Evolutionary conservation across 2,329 filamentous ascomycete genomes (phyloP), one percentile per base, ranked within the genome.

Genomic region (Aspergillus neotritici): DNA sequence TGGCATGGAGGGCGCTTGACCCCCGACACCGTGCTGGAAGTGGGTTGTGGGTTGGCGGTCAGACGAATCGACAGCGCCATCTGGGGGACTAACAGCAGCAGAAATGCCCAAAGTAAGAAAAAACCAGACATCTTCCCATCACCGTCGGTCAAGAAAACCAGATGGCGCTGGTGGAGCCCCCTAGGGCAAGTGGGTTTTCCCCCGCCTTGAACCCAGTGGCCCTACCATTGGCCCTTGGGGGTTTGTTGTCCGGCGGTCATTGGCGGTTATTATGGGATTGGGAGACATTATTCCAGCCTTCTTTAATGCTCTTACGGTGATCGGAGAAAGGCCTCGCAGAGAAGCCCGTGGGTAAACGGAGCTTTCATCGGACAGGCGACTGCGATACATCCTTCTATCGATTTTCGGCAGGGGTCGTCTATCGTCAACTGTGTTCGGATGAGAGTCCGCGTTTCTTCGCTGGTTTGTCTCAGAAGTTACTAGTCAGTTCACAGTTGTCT

Each of bases 41-140:
- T 53, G 52, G 52, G 33, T 40, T 33, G 45, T 44, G 35, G 21
- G 49, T 46, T 46, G 49, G 53, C 51, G 51, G 51, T 54, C 51
- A 53, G 54, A 8, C 21, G 21, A 25, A 25, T 25, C 21, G 21
- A 51, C 43, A 41, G 47, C 48, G 43, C 50, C 44, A 38, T 47
- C 41, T 46, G 38, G 50, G 50, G 45, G 47, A 54, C 51, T 51
- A 52, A 43, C 43, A 51, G 52, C 54, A 55, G 57, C 57, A 60
- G 44, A 51, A 44, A 50, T 60, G 56, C 57, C 57, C 57, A 55
- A 59, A 51, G 43, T 40, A 49, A 49, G 48, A 47, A 52, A 46
- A 29, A 46, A 43, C 49, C 38, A 43, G 37, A 25, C 21, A 25
- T 25, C 21, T 25, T 8, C 9, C 9, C 21, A 8, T 25, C 21